phyloP scores from a whole-genome alignment of 1,139 yeast species.

The Blastobotrys arbuscula region DNA sequence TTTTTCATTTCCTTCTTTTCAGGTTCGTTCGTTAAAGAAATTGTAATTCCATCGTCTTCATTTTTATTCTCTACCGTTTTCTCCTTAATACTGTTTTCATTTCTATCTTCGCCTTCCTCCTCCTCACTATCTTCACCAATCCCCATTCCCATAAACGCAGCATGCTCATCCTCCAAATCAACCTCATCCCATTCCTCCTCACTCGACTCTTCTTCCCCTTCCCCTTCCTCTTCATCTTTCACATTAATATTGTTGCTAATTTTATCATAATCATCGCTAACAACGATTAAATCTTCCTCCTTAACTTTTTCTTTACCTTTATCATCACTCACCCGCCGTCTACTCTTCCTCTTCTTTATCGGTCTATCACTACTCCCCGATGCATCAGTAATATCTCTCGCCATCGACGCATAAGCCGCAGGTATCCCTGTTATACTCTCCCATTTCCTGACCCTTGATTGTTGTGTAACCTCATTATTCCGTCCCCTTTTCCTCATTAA shows the following conservation, averaged over 20 bases:
- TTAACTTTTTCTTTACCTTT: slow-evolving; percentile 12
- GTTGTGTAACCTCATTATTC: background rate
- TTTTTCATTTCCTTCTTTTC: slow-evolving; percentile 4
- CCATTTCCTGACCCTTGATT: slow-evolving; percentile 4
- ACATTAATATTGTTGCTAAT: background rate
- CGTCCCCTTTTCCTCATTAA: background rate
- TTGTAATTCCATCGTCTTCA: slow-evolving; percentile 13
- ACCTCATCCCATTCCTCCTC: slow-evolving; percentile 38
- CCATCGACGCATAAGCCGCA: slow-evolving; percentile 36
- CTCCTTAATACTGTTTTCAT: slow-evolving; percentile 27
- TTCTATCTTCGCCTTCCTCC: too few species aligned
- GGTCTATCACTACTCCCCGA: slow-evolving; percentile 21
- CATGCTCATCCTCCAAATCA: slow-evolving; percentile 19
- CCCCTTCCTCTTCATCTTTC: slow-evolving; percentile 18
- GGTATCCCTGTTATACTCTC: slow-evolving; percentile 28
- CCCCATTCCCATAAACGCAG: background rate
- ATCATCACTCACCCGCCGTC: slow-evolving; percentile 23
- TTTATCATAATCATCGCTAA: slow-evolving; percentile 52
- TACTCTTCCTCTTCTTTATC: slow-evolving; percentile 23
- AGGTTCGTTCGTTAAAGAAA: slow-evolving; percentile 7
- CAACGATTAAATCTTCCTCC: slow-evolving; percentile 37
- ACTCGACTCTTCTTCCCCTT: slow-evolving; percentile 31
- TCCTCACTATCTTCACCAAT: slow-evolving; percentile 25
- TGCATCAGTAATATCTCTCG: slow-evolving; percentile 31
- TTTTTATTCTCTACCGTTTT: slow-evolving; percentile 16